Percentiles rank a stretch among this genome's conserved stretches.
These are phyloP conservation scores for Oryza meridionalis DNA, from an alignment of 176 grass and related monocot species.

Conservation along the genomic window DNA sequence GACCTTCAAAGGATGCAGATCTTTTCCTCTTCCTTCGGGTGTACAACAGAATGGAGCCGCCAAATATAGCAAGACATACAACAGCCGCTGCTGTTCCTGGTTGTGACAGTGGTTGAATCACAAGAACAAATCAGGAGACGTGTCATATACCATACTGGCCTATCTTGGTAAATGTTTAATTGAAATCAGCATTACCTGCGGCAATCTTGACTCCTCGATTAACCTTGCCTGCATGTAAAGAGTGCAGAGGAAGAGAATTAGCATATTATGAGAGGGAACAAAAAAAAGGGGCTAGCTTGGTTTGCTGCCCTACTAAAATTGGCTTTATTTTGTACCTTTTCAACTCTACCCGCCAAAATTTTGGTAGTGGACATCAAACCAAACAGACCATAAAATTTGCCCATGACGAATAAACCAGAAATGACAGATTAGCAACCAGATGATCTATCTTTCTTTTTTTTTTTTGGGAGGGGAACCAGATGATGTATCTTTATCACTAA, in stretches of 20 bases:
- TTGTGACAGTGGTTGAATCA: neutral
- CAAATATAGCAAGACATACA: neutral
- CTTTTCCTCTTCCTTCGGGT: conserved; percentile 19
- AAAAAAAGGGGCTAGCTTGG: too few relatives aligned
- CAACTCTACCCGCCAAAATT: too few relatives aligned
- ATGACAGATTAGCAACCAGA: neutral
- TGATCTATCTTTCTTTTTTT: neutral
- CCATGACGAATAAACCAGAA: neutral
- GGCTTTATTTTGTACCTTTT: too few relatives aligned
- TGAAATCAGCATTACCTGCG: conserved; percentile 25
- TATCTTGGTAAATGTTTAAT: neutral
- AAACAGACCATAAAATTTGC: neutral
- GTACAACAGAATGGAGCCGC: neutral
- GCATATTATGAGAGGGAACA: too few relatives aligned
- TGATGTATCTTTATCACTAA: neutral
- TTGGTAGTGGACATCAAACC: too few relatives aligned
- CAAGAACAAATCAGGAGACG: neutral
- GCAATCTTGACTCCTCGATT: conserved; percentile 1
- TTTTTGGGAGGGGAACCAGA: neutral
- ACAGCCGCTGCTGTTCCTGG: conserved; percentile 23
- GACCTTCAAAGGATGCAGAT: conserved; percentile 25
- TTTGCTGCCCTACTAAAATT: too few relatives aligned
- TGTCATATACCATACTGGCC: neutral
- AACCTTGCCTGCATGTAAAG: neutral
- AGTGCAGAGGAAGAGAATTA: too few relatives aligned